A percentile compares a stretch with the other conserved stretches of the same genome.
phyloP scores from a whole-genome alignment of 1,284 basidiomycete species.

The Pterulicium gracile region DNA sequence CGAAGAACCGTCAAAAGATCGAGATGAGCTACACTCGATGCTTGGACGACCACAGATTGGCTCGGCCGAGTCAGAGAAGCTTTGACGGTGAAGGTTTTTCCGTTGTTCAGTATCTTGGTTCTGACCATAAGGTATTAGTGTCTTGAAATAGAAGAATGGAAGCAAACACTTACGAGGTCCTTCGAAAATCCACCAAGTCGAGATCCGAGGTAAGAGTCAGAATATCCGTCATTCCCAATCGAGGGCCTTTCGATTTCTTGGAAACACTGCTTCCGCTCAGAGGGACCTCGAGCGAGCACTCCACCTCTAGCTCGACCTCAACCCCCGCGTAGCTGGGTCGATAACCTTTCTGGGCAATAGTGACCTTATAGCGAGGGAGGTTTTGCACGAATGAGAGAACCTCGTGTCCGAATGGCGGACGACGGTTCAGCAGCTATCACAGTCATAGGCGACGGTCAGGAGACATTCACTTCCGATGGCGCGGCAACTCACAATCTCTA shows the following conservation, averaged over 20 bases:
- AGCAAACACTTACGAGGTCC: conserved; percentile 46
- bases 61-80: conserved; percentile 60
- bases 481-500: conserved; percentile 44
- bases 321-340: conserved; percentile 32
- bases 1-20: not conserved
- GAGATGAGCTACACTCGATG: conserved; percentile 16
- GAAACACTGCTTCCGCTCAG: conserved; percentile 10
- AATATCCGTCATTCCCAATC: conserved; percentile 53
- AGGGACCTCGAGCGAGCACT: conserved; percentile 34
- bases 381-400: conserved; percentile 49
- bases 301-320: conserved; percentile 45
- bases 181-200: conserved; percentile 64
- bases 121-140: conserved; percentile 25
- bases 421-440: conserved; percentile 62
- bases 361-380: conserved; percentile 51
- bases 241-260: conserved; percentile 36
- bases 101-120: conserved; percentile 48
- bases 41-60: conserved; percentile 50
- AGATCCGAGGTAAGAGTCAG: conserved; percentile 63
- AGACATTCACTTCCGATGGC: not conserved
- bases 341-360: conserved; percentile 34
- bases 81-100: conserved; percentile 46
- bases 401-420: conserved; percentile 60
- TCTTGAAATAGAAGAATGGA: conserved; percentile 1
- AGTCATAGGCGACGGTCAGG: not conserved